Conservation (phyloP, 1,284 basidiomycete species). For the Ustilago shanxiensis region DNA sequence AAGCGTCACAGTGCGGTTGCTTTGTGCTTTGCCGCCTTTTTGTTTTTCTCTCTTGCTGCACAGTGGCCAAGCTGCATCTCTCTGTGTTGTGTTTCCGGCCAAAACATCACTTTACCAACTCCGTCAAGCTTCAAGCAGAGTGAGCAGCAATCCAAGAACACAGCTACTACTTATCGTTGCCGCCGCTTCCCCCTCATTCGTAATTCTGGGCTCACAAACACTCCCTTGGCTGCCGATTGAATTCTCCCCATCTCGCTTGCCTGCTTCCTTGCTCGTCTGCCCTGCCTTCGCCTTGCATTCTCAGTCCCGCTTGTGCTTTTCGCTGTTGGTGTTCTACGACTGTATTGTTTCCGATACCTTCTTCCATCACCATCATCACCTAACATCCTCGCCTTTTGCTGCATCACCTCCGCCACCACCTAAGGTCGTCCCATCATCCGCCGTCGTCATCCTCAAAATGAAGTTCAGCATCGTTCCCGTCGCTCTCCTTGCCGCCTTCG, state of each 20-base stretch:
- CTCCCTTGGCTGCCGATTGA: slow-evolving; percentile 1
- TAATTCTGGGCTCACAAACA: background rate
- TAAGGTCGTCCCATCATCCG: slow-evolving; percentile 5
- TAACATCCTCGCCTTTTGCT: slow-evolving; percentile 15
- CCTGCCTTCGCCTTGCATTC: background rate
- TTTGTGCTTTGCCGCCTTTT: background rate
- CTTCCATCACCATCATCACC: slow-evolving; percentile 4
- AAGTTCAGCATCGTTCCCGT: slow-evolving; percentile 60
- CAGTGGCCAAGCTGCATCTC: background rate
- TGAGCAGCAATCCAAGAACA: background rate
- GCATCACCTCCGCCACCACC: too few relatives aligned
- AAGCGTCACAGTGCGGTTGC: slow-evolving; percentile 11
- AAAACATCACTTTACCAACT: slow-evolving; percentile 1
- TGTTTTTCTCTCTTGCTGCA: too few relatives aligned
- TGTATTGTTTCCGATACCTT: background rate
- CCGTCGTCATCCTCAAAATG: slow-evolving; percentile 37
- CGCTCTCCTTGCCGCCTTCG: slow-evolving; percentile 54
- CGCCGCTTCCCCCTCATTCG: background rate
- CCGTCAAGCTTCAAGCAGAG: background rate
- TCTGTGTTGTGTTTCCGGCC: background rate
- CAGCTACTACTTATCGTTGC: background rate
- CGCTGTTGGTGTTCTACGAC: background rate
- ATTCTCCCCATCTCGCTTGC: background rate
- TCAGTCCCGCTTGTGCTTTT: background rate
- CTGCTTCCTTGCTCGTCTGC: too few relatives aligned